Percentiles rank a stretch among this genome's conserved stretches.
These are phyloP conservation scores for Kwoniella pini DNA, from an alignment of 768 basidiomycete species.

Conservation along the genomic window DNA sequence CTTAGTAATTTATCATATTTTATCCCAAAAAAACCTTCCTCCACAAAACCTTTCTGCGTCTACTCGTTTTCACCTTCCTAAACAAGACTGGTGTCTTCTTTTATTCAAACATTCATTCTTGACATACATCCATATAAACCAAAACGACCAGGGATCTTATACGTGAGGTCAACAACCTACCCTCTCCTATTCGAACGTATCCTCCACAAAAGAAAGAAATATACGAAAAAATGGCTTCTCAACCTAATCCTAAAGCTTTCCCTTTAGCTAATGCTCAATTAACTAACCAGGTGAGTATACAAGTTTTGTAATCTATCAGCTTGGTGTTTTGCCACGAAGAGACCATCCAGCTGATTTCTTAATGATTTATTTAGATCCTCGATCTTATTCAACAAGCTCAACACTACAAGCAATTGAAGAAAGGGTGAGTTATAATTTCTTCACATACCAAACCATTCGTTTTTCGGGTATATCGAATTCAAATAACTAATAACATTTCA, in stretches of 20 bases:
- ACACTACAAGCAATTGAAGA: conserved; percentile 98
- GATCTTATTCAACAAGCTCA: conserved; percentile 92
- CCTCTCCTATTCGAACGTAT: neutral
- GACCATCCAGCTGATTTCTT: conserved; percentile 2
- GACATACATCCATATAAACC: neutral
- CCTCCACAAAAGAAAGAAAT: conserved; percentile 1
- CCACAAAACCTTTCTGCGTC: neutral
- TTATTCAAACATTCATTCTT: conserved; percentile 9
- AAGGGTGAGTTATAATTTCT: conserved; percentile 60
- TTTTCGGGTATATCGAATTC: too few relatives aligned
- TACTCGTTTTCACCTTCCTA: neutral
- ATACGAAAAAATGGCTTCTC: conserved; percentile 49
- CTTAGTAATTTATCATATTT: conserved; percentile 5
- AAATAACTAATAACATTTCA: too few relatives aligned
- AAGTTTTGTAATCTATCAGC: too few relatives aligned
- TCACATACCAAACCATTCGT: too few relatives aligned
- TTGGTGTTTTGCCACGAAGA: neutral
- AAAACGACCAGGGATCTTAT: conserved; percentile 44
- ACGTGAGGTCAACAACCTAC: conserved; percentile 40
- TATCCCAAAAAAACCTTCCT: conserved; percentile 5
- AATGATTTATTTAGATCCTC: conserved; percentile 68
- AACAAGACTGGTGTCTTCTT: conserved; percentile 1
- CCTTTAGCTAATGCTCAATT: conserved; percentile 80
- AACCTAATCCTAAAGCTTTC: conserved; percentile 75
- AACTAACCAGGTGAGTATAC: conserved; percentile 77